phyloP scores from a whole-genome alignment of 768 basidiomycete species.

The Naematelia encephala region DNA sequence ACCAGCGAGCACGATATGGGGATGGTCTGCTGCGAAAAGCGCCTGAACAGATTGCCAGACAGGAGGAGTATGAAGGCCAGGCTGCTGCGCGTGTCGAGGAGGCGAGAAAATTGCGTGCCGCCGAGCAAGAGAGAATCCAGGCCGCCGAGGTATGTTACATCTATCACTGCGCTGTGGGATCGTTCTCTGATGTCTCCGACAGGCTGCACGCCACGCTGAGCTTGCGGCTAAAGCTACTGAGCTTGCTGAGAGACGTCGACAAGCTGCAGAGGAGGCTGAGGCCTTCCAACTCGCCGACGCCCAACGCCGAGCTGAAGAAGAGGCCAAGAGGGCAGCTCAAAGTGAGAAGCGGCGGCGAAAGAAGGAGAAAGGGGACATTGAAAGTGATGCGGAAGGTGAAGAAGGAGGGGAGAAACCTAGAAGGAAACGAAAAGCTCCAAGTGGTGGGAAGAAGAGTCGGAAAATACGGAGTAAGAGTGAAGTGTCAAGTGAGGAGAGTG shows the following conservation, averaged over 20 bases:
- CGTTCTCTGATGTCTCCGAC: neutral
- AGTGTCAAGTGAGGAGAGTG: conserved; percentile 19
- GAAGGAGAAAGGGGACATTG: conserved; percentile 72
- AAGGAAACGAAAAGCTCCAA: conserved; percentile 13
- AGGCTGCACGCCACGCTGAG: conserved; percentile 47
- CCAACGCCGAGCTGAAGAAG: conserved; percentile 58
- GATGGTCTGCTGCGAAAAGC: conserved; percentile 76
- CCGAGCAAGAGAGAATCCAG: conserved; percentile 69
- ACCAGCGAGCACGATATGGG: conserved; percentile 85
- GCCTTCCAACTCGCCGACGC: conserved; percentile 41
- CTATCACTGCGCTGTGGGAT: neutral
- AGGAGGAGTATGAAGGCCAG: conserved; percentile 69
- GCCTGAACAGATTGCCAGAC: conserved; percentile 71
- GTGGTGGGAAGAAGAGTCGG: conserved; percentile 22
- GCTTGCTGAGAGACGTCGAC: conserved; percentile 72
- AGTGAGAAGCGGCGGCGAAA: conserved; percentile 50
- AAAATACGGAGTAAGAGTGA: conserved; percentile 37
- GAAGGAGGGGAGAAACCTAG: conserved; percentile 57
- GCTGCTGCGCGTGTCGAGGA: conserved; percentile 68
- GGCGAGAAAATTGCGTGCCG: conserved; percentile 72
- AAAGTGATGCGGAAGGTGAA: conserved; percentile 70
- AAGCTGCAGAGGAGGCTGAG: conserved; percentile 51
- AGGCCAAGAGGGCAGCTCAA: conserved; percentile 54
- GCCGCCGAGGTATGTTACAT: conserved; percentile 41
- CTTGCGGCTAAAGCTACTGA: conserved; percentile 68